Conservation (phyloP, 345 rosid genomes). For the Salix brachista region DNA sequence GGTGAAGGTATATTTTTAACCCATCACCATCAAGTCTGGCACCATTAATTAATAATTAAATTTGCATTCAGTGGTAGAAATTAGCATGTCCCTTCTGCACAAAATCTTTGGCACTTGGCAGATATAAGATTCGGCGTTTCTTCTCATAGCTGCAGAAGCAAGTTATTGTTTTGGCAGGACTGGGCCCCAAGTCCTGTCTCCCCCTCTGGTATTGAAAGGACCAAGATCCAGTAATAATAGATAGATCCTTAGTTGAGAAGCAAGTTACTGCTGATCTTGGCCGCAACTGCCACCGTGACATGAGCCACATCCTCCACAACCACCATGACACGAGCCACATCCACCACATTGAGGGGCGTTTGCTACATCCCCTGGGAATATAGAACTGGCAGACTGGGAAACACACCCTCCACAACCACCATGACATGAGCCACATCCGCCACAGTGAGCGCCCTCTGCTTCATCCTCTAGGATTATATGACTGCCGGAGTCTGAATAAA, state of each 20-base stretch:
- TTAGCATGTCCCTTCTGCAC: too few species aligned
- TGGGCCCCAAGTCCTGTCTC: too few species aligned
- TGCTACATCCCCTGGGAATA: not conserved
- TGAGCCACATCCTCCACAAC: not conserved
- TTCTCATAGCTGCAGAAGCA: too few species aligned
- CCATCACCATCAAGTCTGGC: too few species aligned
- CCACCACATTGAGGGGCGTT: not conserved
- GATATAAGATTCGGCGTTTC: too few species aligned
- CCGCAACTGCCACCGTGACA: not conserved
- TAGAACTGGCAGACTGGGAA: not conserved
- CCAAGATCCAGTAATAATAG: too few species aligned
- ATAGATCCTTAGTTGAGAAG: not conserved
- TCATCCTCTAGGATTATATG: not conserved
- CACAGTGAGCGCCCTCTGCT: not conserved
- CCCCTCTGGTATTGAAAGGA: too few species aligned
- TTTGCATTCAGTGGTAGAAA: too few species aligned
- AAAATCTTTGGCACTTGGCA: too few species aligned
- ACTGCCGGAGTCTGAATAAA: not conserved
- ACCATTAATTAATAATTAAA: too few species aligned
- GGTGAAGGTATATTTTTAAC: too few species aligned
- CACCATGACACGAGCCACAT: conserved; percentile 3
- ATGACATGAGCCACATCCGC: conserved; percentile 7
- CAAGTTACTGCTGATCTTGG: not conserved
- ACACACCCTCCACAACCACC: not conserved
- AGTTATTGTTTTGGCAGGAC: too few species aligned